Evolutionary conservation across 2,329 filamentous ascomycete genomes (phyloP), one percentile per base, ranked within the genome.

Genomic region (Raffaelea deltoideospora): DNA sequence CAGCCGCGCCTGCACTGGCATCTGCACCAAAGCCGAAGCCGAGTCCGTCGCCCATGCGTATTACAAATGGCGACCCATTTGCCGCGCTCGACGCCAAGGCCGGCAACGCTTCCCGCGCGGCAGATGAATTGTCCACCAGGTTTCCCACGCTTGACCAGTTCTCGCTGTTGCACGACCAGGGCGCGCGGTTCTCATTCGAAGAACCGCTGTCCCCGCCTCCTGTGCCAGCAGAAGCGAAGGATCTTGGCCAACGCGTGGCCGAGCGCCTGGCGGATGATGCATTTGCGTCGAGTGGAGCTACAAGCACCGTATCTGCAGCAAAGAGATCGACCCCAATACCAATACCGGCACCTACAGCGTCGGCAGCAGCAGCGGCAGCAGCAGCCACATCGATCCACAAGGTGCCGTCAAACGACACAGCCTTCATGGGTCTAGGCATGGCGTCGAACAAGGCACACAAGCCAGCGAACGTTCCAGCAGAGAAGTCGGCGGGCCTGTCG

Each of bases 111-210:
- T 61, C 61, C 8, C 17, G 6, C 3, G 67, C 71, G 18, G 64
- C 66, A 3, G 90, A 96, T 46, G 88, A 96, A 50, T 63, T 95
- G 20, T 85, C 88, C 0, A 69, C 75, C 21, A 73, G 81, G 36
- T 98, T 95, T 47, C 90, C 90, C 1, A 87, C 84, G 6, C 65
- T 98, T 19, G 87, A 96, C 49, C 84, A 96, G 47, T 98, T 98
- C 51, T 79, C 88, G 3, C 64, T 98, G 15, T 62, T 95, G 31
- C 85, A 93, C 47, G 86, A 96, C 43, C 73, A 82, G 43, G 81
- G 82, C 3, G 61, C 73, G 42, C 87, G 84, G 41, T 95, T 95
- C 48, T 78, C 88, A 37, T 95, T 95, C 53, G 78, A 83, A 41
- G 59, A 65, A 14, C 34, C 10, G 28, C 11, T 1, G n/a, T 24